Percentiles rank a stretch among this genome's conserved stretches.
Evolutionary conservation across 768 basidiomycete genomes (phyloP).

Genomic region (Mycena crocata): DNA sequence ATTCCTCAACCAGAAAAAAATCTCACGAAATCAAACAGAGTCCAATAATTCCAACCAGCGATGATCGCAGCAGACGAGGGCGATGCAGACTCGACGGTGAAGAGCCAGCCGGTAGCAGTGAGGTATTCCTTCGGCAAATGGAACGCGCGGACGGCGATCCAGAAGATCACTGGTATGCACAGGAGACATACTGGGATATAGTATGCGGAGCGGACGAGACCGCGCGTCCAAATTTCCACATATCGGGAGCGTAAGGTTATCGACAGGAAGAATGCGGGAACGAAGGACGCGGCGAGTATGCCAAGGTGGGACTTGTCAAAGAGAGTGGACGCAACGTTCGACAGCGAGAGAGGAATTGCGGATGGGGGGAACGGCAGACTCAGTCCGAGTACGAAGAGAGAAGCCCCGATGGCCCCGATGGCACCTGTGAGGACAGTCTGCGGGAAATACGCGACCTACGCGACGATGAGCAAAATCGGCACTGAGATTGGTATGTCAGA

Average conservation of each 20-base stretch:
- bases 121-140: slow-evolving; percentile 16
- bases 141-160: slow-evolving; percentile 28
- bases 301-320: slow-evolving; percentile 32
- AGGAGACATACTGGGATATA: slow-evolving; percentile 36
- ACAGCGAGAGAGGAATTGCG: slow-evolving; percentile 25
- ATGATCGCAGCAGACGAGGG: slow-evolving; percentile 26
- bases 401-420: slow-evolving; percentile 39
- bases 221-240: slow-evolving; percentile 33
- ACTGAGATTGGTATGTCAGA: not conserved
- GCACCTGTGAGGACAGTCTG: slow-evolving; percentile 40
- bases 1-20: not conserved
- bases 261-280: slow-evolving; percentile 37
- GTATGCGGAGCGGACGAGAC: slow-evolving; percentile 32
- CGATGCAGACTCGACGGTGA: slow-evolving; percentile 30
- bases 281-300: slow-evolving; percentile 35
- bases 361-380: slow-evolving; percentile 19
- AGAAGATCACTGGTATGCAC: slow-evolving; percentile 35
- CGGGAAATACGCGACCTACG: slow-evolving; percentile 41
- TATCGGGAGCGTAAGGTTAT: slow-evolving; percentile 30
- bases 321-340: slow-evolving; percentile 26
- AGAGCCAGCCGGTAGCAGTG: slow-evolving; percentile 35
- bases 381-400: slow-evolving; percentile 37
- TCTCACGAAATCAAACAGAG: slow-evolving; percentile 36
- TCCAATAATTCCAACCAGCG: slow-evolving; percentile 40
- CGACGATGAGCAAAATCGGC: not conserved